phyloP scores from a whole-genome alignment of 306 rosid genomes.

The Lathyrus sativus region DNA sequence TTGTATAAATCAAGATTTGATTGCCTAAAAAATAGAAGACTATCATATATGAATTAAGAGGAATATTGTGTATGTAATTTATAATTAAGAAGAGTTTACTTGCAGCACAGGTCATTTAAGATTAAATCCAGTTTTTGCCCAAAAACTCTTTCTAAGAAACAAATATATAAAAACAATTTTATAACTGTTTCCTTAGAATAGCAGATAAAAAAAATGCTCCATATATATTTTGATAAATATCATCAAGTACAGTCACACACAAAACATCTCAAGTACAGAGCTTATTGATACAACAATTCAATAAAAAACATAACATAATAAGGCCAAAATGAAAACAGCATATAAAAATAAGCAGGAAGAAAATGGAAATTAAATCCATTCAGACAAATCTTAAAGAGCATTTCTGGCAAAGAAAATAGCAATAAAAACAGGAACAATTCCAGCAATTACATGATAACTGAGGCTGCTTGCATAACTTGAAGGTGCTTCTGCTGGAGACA shows the following conservation, averaged over 20 bases:
- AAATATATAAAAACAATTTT: neutral
- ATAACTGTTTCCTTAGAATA: neutral
- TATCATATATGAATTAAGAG: too few relatives aligned
- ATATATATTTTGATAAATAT: neutral
- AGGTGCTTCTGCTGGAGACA: slow-evolving; percentile 39
- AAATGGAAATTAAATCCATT: neutral
- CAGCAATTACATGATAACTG: slow-evolving; percentile 36
- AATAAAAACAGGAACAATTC: slow-evolving; percentile 37
- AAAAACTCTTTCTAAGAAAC: too few relatives aligned
- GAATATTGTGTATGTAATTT: too few relatives aligned
- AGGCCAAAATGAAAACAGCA: slow-evolving; percentile 4
- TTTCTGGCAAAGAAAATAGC: slow-evolving; percentile 36
- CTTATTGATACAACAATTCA: slow-evolving; percentile 6
- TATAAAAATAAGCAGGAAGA: neutral
- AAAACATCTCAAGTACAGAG: neutral
- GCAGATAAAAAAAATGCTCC: neutral
- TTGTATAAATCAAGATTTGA: too few relatives aligned
- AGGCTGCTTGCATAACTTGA: slow-evolving; percentile 33
- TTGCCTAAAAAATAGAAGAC: too few relatives aligned
- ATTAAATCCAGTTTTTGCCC: too few relatives aligned
- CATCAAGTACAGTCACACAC: neutral
- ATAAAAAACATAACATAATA: neutral
- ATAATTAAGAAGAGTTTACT: too few relatives aligned
- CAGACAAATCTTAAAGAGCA: slow-evolving; percentile 24
- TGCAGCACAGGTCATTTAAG: too few relatives aligned